These are phyloP conservation scores for Phytophthora ohioensis DNA, from an alignment of 352 stramenopile species.

Conservation along the genomic window DNA sequence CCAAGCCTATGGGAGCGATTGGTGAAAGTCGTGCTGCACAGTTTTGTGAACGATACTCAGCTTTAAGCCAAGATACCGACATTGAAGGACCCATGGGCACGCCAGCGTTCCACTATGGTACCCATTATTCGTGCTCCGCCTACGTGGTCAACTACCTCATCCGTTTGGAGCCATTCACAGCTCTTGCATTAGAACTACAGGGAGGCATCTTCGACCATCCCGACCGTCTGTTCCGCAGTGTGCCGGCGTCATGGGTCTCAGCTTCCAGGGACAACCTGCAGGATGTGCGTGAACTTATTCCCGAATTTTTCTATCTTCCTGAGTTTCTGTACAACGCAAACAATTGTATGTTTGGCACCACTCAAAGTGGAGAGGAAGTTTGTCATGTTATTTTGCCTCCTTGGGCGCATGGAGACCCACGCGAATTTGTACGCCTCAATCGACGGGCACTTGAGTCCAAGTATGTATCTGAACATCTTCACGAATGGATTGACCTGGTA, in stretches of 20 bases:
- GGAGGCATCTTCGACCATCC: slow-evolving; percentile 93
- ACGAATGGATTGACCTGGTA: slow-evolving; percentile 98
- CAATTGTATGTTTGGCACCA: slow-evolving; percentile 71
- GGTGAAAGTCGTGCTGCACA: slow-evolving; percentile 79
- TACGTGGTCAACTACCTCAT: slow-evolving; percentile 98
- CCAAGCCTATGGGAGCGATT: slow-evolving; percentile 95
- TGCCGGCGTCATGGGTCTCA: slow-evolving; percentile 95
- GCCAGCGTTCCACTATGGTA: slow-evolving; percentile 97
- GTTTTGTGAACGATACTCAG: slow-evolving; percentile 88
- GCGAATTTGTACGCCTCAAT: slow-evolving; percentile 96
- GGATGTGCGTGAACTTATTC: slow-evolving; percentile 85
- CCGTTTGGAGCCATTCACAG: slow-evolving; percentile 91
- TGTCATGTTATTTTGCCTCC: slow-evolving; percentile 93
- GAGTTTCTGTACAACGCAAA: slow-evolving; percentile 88
- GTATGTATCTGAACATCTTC: slow-evolving; percentile 96
- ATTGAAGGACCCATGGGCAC: slow-evolving; percentile 52
- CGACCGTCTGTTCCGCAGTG: slow-evolving; percentile 96
- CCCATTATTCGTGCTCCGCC: slow-evolving; percentile 96
- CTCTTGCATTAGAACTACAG: slow-evolving; percentile 70
- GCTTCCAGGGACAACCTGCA: slow-evolving; percentile 93
- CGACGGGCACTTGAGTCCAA: slow-evolving; percentile 96
- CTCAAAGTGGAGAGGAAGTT: slow-evolving; percentile 88
- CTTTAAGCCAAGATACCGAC: slow-evolving; percentile 61
- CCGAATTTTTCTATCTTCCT: slow-evolving; percentile 83
- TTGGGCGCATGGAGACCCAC: slow-evolving; percentile 94